These are phyloP conservation scores for Yarrowia deformans DNA, from an alignment of 805 yeast species.

Conservation along the genomic window DNA sequence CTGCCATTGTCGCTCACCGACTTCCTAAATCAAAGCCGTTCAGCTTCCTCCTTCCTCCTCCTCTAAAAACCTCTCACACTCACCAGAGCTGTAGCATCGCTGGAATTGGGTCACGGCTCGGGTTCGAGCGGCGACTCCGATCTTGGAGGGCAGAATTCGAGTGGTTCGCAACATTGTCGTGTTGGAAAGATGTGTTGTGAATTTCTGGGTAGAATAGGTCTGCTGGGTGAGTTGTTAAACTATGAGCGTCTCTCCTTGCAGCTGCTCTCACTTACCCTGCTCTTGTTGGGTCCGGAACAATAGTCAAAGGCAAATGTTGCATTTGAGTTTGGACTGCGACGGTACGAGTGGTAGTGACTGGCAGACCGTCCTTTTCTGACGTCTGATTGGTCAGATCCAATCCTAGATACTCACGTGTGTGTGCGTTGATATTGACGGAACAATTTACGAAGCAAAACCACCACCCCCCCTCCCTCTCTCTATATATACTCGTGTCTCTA, in stretches of 20 bases:
- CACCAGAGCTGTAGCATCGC: conserved; percentile 38
- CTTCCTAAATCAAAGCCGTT: too few species aligned
- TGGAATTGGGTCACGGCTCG: conserved; percentile 37
- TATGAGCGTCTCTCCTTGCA: not conserved
- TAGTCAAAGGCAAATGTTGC: conserved; percentile 2
- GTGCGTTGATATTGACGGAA: too few species aligned
- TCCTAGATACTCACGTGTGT: not conserved
- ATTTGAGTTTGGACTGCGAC: not conserved
- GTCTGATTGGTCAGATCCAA: too few species aligned
- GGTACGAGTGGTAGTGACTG: too few species aligned
- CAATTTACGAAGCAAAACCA: too few species aligned
- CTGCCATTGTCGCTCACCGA: too few species aligned
- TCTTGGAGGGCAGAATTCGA: conserved; percentile 29
- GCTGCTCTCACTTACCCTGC: conserved; percentile 21
- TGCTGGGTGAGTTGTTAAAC: conserved; percentile 32
- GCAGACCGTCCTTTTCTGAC: too few species aligned
- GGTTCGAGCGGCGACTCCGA: conserved; percentile 12
- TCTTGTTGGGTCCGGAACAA: conserved; percentile 38
- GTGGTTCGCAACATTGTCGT: conserved; percentile 35
- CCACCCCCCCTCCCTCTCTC: not conserved
- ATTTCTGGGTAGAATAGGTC: not conserved
- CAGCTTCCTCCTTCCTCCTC: too few species aligned
- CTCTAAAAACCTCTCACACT: not conserved
- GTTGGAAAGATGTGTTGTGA: conserved; percentile 12
- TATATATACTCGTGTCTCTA: not conserved